Percentiles rank a stretch among this genome's conserved stretches.
Conservation (phyloP, 257 asterid genomes). For the Nicotiana benthamiana region DNA sequence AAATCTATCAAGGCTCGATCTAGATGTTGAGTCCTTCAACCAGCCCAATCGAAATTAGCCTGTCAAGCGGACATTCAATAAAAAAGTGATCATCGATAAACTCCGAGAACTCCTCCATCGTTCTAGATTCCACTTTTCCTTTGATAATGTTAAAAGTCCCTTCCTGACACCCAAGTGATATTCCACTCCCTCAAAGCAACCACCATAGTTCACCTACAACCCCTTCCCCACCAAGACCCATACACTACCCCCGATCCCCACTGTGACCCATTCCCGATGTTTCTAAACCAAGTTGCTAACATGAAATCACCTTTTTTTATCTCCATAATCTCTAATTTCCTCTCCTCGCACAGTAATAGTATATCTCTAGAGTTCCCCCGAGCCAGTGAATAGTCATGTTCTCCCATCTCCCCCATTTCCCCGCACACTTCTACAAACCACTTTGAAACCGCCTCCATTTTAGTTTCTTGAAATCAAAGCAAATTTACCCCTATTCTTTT, state of each 20-base stretch:
- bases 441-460: not conserved
- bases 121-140: not conserved
- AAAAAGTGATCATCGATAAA: not conserved
- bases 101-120: not conserved
- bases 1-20: no score
- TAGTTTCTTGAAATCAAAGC: not conserved
- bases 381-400: not conserved
- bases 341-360: not conserved
- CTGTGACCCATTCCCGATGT: not conserved
- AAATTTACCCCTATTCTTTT: not conserved
- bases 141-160: not conserved
- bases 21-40: no score
- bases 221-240: not conserved
- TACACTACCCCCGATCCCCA: not conserved
- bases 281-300: not conserved
- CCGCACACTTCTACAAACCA: not conserved
- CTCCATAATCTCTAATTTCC: not conserved
- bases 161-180: not conserved
- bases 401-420: not conserved
- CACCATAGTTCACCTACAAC: not conserved
- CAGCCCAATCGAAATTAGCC: not conserved
- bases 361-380: not conserved
- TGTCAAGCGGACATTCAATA: not conserved
- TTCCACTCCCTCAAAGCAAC: not conserved
- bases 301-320: not conserved